Evolutionary conservation across 768 basidiomycete genomes (phyloP).

Genomic region (Termitomyces sp.): DNA sequence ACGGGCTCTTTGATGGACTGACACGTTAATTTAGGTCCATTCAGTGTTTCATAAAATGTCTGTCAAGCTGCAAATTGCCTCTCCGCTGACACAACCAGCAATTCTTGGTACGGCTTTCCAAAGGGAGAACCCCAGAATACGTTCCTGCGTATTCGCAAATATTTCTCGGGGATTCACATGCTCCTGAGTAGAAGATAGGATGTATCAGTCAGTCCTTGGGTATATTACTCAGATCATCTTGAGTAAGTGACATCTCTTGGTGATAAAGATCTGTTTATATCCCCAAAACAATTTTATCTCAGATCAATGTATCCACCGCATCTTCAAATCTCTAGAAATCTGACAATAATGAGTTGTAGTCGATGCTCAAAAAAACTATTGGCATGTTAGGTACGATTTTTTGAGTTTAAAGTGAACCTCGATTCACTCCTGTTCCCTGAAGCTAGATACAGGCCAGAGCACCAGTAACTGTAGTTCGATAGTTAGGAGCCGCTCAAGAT

Average conservation of each 20-base stretch:
- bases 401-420: not conserved
- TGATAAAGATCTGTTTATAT: not conserved
- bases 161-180: conserved; percentile 88
- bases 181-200: conserved; percentile 53
- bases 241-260: not conserved
- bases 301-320: not conserved
- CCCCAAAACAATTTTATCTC: too few relatives aligned
- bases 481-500: not conserved
- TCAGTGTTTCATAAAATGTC: conserved; percentile 72
- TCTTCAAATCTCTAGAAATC: not conserved
- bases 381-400: not conserved
- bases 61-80: conserved; percentile 1
- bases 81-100: conserved; percentile 43
- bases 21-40: conserved; percentile 33
- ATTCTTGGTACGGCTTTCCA: conserved; percentile 84
- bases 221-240: not conserved
- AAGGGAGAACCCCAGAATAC: conserved; percentile 86
- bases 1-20: not conserved
- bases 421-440: not conserved
- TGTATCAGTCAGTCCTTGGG: too few relatives aligned
- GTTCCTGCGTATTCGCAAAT: conserved; percentile 93
- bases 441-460: not conserved
- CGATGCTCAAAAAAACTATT: not conserved
- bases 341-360: not conserved
- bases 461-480: not conserved